Evolutionary conservation across 179 eudicot genomes (phyloP).

Genomic region (Beta lomatogona): DNA sequence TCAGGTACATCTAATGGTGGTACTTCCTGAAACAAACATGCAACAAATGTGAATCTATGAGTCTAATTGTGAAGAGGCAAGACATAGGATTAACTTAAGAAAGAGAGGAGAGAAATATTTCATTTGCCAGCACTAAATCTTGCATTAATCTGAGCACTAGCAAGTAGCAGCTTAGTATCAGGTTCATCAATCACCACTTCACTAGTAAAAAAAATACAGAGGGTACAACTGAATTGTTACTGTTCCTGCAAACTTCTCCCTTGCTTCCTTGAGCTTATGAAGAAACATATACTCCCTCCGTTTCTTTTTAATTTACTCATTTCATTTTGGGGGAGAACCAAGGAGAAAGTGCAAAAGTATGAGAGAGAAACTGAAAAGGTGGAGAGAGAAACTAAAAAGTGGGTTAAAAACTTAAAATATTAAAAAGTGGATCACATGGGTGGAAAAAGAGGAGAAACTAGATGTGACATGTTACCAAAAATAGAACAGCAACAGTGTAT

Average conservation of each 20-base stretch:
- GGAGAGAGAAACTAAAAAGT: too few relatives aligned
- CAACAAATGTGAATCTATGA: neutral
- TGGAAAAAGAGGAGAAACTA: too few relatives aligned
- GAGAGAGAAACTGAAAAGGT: too few relatives aligned
- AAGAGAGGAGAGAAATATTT: neutral
- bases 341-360: too few relatives aligned
- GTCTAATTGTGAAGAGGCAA: neutral
- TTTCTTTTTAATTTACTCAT: too few relatives aligned
- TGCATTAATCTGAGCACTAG: neutral
- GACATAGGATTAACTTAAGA: neutral
- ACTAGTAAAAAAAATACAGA: neutral
- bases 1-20: conserved; percentile 92
- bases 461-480: too few relatives aligned
- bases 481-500: too few relatives aligned
- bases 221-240: neutral
- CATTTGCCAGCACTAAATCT: conserved; percentile 4
- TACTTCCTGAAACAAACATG: conserved; percentile 58
- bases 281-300: too few relatives aligned
- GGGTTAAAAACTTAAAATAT: too few relatives aligned
- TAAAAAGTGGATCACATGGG: too few relatives aligned
- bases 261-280: neutral
- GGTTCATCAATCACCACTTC: neutral
- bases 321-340: too few relatives aligned
- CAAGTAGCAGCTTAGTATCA: neutral
- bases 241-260: neutral